Conservation (phyloP, 306 rosid species). For the Medicago truncatula region DNA sequence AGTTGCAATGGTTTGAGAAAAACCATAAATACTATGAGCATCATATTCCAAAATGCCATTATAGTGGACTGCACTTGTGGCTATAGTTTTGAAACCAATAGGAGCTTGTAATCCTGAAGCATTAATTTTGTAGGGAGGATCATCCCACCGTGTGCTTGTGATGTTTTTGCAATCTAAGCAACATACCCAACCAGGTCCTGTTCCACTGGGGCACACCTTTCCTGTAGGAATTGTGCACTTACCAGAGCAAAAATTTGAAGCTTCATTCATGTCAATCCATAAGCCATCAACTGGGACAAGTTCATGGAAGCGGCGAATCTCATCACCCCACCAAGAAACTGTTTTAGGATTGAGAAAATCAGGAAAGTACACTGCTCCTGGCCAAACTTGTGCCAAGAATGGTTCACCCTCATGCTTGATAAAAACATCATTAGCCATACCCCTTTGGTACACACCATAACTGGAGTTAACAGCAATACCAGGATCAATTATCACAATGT, state of each 20-base stretch:
- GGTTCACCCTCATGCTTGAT: constrained; percentile 84
- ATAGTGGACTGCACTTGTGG: constrained; percentile 89
- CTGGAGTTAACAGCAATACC: constrained; percentile 74
- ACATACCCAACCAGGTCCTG: constrained; percentile 75
- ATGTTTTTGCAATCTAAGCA: constrained; percentile 91
- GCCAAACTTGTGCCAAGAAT: constrained; percentile 93
- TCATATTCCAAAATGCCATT: constrained; percentile 83
- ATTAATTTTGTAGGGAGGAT: constrained; percentile 95
- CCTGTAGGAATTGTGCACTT: constrained; percentile 75
- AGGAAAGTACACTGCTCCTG: constrained; percentile 90
- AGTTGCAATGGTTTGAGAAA: constrained; percentile 81
- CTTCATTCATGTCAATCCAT: constrained; percentile 98
- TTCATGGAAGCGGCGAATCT: constrained; percentile 84
- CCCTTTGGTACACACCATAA: constrained; percentile 84
- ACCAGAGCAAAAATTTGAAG: constrained; percentile 85
- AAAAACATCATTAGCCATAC: constrained; percentile 73
- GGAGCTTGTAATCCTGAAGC: constrained; percentile 79
- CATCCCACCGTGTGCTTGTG: constrained; percentile 81
- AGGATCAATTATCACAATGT: constrained; percentile 83
- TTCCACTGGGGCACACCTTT: constrained; percentile 56
- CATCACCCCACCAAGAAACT: constrained; percentile 92
- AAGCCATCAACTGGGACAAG: constrained; percentile 93
- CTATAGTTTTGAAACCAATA: constrained; percentile 86
- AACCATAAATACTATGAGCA: constrained; percentile 92
- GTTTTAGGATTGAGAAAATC: constrained; percentile 90